Conservation (phyloP, 2,329 filamentous ascomycete genomes). For the Fusarium sp. region DNA sequence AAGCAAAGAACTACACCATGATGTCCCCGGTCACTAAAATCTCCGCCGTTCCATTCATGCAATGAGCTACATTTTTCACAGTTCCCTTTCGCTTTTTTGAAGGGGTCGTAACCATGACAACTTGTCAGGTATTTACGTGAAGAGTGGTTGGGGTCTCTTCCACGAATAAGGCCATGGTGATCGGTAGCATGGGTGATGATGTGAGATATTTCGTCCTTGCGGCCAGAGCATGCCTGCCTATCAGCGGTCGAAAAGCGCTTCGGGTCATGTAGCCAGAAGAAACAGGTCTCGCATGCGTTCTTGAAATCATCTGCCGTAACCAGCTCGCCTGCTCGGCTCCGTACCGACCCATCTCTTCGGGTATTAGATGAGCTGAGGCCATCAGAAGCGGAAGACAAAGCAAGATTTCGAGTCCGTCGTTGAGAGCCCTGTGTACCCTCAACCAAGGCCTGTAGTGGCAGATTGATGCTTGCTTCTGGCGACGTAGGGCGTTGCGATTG, state of each 20-base stretch:
- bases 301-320: slow-evolving; percentile 14
- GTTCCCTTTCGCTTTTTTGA: slow-evolving; percentile 27
- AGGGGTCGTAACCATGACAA: slow-evolving; percentile 13
- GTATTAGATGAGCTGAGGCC: neutral
- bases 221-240: slow-evolving; percentile 26
- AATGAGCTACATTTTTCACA: slow-evolving; percentile 27
- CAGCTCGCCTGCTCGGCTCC: neutral
- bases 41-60: slow-evolving; percentile 20
- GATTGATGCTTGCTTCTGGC: neutral
- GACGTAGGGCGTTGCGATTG: neutral
- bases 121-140: slow-evolving; percentile 31
- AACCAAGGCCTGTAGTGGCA: neutral
- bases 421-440: neutral
- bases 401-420: neutral
- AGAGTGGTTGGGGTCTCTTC: slow-evolving; percentile 16
- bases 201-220: slow-evolving; percentile 37
- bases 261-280: slow-evolving; percentile 24
- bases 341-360: neutral
- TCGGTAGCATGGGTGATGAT: slow-evolving; percentile 33
- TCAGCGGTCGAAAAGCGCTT: slow-evolving; percentile 6
- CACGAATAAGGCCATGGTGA: slow-evolving; percentile 41
- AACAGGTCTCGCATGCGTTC: slow-evolving; percentile 20
- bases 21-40: slow-evolving; percentile 19
- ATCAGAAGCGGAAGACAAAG: neutral
- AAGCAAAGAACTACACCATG: slow-evolving; percentile 30